These are phyloP conservation scores for Mortierella hygrophila DNA, from an alignment of 192 early-diverging fungal species.

Conservation along the genomic window DNA sequence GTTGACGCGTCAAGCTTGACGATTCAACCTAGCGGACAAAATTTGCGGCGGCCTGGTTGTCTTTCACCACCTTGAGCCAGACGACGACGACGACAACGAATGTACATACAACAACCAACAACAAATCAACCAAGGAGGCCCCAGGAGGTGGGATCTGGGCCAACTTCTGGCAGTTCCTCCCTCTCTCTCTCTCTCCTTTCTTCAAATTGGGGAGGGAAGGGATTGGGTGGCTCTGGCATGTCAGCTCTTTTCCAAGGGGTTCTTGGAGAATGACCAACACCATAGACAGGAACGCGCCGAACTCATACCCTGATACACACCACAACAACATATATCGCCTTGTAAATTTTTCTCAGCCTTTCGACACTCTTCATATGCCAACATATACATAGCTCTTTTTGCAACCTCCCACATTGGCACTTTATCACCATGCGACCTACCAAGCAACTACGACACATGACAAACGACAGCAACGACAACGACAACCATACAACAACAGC, in stretches of 20 bases:
- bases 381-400: conserved; percentile 4
- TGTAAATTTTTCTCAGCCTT: background rate
- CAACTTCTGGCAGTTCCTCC: background rate
- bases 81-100: background rate
- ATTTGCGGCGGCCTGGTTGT: background rate
- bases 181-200: background rate
- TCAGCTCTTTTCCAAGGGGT: background rate
- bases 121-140: background rate
- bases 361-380: background rate
- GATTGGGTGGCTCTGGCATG: background rate
- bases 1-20: background rate
- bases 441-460: conserved; percentile 3
- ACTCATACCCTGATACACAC: background rate
- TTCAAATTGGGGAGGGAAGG: background rate
- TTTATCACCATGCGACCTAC: conserved; percentile 2
- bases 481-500: background rate
- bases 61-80: background rate
- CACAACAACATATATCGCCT: background rate
- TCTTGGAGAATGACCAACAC: background rate
- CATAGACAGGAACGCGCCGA: background rate
- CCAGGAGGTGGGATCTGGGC: background rate
- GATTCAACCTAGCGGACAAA: background rate
- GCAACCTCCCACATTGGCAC: background rate
- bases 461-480: background rate
- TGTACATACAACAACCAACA: conserved; percentile 1